Evolutionary conservation across 2,329 filamentous ascomycete species (phyloP), one percentile per base, ranked within the genome.

Genomic region (Monosporascus sp.): DNA sequence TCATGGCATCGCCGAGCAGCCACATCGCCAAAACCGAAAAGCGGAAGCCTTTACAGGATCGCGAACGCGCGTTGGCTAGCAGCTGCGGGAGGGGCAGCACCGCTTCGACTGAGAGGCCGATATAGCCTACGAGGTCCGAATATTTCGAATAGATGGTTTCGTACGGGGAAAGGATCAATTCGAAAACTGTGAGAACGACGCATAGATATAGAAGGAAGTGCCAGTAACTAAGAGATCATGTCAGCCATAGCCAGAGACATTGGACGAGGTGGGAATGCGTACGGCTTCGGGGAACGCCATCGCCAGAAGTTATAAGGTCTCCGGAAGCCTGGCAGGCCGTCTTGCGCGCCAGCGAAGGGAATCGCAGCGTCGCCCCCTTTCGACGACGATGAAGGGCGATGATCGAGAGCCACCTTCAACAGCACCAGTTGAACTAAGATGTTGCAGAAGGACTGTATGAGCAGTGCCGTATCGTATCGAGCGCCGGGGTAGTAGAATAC

Each of bases 11-110:
- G 56, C 89, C 89, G 3, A 87, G 73, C 51, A 95, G 74, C 89
- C 89, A 95, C 68, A 86, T 91, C 27, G 78, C 81, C 54, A 94
- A 74, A 5, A 95, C 85, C 7, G 86, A 90, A 11, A 91, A 66
- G 17, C 89, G 80, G 71, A 95, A 91, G 6, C 89, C 89, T 68
- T 84, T 87, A 74, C 87, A 91, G 2, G 88, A 90, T 55, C 80
- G 77, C 5, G 82, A 78, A 37, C 81, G 79, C 58, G 80, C 76
- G 67, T 94, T 94, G 44, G 87, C 74, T 48, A 89, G 65, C 31
- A 94, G 85, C 70, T 95, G 89, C 1, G 89, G 89, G 11, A 94
- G 76, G 3, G 89, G 89, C 26, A 95, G 80, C n/a, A 84, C 88
- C 7, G 89, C 89, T 70, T 95, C 89, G 52, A 93, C 82, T 3